Evolutionary conservation across 768 basidiomycete species (phyloP), one percentile per base, ranked within the genome.

Genomic region (Fomitopsis serialis): DNA sequence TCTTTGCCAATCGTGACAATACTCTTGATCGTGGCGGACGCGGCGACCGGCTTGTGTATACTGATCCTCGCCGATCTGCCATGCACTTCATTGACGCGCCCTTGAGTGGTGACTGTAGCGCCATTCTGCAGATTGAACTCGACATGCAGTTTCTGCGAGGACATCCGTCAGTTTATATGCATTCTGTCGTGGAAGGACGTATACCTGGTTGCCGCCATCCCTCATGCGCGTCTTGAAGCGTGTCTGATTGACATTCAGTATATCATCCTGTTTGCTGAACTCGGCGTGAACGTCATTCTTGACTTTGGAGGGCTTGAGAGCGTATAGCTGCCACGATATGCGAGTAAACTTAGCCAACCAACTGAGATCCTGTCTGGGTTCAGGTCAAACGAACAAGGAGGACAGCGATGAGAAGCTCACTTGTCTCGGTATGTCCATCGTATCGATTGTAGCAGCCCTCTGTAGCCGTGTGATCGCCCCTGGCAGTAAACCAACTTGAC

Each of bases 151-250:
- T 17, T 48, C 72, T 64, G 35, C 70, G 56, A 19, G 48, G 27
- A 10, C 54, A 52, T 32, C 29, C 29, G 11, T 32, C 6, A 32
- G 29, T 32, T 2, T 5, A 37, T 43, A 35, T 56, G 56, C 6
- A n/a, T 15, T 42, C 13, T 56, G 48, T 72, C 74, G 57, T 22
- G 5, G 8, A 40, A 7, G 37, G 6, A 17, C 17, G 55, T 69
- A 51, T 60, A 79, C 81, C 71, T 76, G 72, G 35, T 63, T 53
- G 0, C 13, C 50, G 5, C 74, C 71, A 12, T 64, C 42, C 24
- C 67, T 72, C 24, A 82, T 60, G 23, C 75, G 74, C 2, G 70
- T 79, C 55, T 73, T 69, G 59, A 71, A 83, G 1, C 80, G 75
- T 11, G 50, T 63, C 15, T 69, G 78, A 0, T 35, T 48, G 1